phyloP scores from a whole-genome alignment of 768 basidiomycete genomes.

The Tulasnella sp. region DNA sequence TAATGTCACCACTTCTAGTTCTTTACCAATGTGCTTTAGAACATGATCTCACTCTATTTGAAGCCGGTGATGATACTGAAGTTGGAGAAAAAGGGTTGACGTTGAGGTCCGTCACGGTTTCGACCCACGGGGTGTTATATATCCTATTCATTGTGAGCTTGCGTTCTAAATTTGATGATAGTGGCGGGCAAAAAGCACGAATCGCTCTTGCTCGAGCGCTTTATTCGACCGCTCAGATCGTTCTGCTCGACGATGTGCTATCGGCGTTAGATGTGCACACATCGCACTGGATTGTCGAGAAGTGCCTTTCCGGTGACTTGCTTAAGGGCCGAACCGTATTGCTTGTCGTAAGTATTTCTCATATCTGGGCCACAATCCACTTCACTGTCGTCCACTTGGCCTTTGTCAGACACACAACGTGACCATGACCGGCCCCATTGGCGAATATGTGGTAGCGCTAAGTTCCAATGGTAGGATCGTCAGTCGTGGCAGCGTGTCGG shows the following conservation, averaged over 20 bases:
- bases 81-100: constrained; percentile 64
- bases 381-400: neutral
- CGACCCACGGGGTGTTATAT: neutral
- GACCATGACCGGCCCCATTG: constrained; percentile 42
- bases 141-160: neutral
- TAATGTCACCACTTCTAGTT: constrained; percentile 22
- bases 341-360: constrained; percentile 24
- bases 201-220: constrained; percentile 49
- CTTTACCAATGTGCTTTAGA: constrained; percentile 33
- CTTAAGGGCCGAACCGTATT: constrained; percentile 30
- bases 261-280: constrained; percentile 55
- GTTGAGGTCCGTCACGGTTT: constrained; percentile 32
- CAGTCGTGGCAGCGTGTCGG: constrained; percentile 41
- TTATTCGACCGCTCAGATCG: constrained; percentile 49
- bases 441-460: constrained; percentile 47
- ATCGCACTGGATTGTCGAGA: constrained; percentile 38
- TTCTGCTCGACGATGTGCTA: constrained; percentile 65
- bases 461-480: constrained; percentile 42
- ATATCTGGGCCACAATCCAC: neutral
- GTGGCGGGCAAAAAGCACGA: constrained; percentile 50
- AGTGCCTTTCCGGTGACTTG: constrained; percentile 29
- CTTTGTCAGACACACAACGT: constrained; percentile 42
- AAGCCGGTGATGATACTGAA: constrained; percentile 57
- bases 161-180: constrained; percentile 10
- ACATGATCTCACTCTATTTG: constrained; percentile 39